phyloP scores from a whole-genome alignment of 768 basidiomycete genomes.

The Galerina marginata region DNA sequence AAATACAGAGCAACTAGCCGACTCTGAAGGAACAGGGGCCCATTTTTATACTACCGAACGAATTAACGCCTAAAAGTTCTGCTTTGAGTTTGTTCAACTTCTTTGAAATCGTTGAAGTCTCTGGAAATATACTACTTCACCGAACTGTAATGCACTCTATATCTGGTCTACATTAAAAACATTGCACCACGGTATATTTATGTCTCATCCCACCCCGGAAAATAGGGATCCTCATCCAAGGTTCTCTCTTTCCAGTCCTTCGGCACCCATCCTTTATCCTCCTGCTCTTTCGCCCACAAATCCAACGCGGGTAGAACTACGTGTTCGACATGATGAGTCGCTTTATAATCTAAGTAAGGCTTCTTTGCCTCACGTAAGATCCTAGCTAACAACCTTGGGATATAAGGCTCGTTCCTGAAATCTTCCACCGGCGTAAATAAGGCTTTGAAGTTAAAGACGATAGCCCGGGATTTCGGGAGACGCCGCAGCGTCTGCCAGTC shows the following conservation, averaged over 20 bases:
- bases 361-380: slow-evolving; percentile 45
- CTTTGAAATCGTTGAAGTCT: no score
- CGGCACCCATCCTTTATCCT: slow-evolving; percentile 49
- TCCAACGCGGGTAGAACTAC: slow-evolving; percentile 50
- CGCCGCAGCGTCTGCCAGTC: slow-evolving; percentile 62
- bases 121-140: no score
- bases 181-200: no score
- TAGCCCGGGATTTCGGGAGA: slow-evolving; percentile 50
- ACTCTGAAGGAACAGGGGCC: no score
- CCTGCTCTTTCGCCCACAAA: slow-evolving; percentile 54
- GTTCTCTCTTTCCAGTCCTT: slow-evolving; percentile 55
- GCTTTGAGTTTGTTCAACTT: no score
- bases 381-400: slow-evolving; percentile 51
- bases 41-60: no score
- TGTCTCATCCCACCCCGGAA: slow-evolving; percentile 48
- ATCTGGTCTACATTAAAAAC: no score
- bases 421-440: slow-evolving; percentile 54
- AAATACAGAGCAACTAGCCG: no score
- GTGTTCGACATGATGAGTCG: slow-evolving; percentile 45
- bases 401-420: slow-evolving; percentile 50
- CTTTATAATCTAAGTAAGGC: slow-evolving; percentile 50
- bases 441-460: slow-evolving; percentile 60
- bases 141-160: no score
- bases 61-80: no score
- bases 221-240: slow-evolving; percentile 56